Evolutionary conservation across 1,284 basidiomycete genomes (phyloP).

Genomic region (Heliocybe sulcata): DNA sequence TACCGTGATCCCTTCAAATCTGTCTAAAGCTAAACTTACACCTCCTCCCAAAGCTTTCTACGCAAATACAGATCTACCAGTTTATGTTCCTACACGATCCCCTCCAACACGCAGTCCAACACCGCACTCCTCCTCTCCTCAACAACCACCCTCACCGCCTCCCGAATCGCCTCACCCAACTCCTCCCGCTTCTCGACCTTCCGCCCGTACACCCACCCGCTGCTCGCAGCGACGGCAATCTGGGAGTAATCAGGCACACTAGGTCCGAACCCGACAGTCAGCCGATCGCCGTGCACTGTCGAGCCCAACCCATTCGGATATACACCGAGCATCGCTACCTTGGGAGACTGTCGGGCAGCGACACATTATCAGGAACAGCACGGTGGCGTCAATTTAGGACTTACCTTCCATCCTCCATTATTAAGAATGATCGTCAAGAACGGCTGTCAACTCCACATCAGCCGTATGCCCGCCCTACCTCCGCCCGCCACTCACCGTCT

Average conservation of each 20-base stretch:
- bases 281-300: constrained; percentile 32
- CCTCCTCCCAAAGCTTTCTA: no score
- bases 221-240: constrained; percentile 58
- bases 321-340: constrained; percentile 54
- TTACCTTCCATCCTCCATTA: constrained; percentile 63
- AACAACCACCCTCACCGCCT: constrained; percentile 48
- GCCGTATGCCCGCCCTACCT: neutral
- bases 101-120: constrained; percentile 42
- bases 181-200: constrained; percentile 30
- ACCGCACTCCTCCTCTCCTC: constrained; percentile 56
- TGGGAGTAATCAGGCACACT: constrained; percentile 52
- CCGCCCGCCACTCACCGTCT: constrained; percentile 37
- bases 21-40: no score
- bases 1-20: no score
- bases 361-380: neutral
- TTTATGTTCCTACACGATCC: neutral
- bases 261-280: constrained; percentile 61
- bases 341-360: constrained; percentile 39
- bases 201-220: constrained; percentile 43
- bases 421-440: constrained; percentile 66
- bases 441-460: constrained; percentile 31
- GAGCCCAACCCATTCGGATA: constrained; percentile 55
- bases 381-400: constrained; percentile 9
- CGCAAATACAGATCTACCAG: neutral
- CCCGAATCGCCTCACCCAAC: constrained; percentile 33